These are phyloP conservation scores for Trichoderma oligosporum DNA, from an alignment of 2,329 filamentous ascomycete genomes.

Conservation along the genomic window DNA sequence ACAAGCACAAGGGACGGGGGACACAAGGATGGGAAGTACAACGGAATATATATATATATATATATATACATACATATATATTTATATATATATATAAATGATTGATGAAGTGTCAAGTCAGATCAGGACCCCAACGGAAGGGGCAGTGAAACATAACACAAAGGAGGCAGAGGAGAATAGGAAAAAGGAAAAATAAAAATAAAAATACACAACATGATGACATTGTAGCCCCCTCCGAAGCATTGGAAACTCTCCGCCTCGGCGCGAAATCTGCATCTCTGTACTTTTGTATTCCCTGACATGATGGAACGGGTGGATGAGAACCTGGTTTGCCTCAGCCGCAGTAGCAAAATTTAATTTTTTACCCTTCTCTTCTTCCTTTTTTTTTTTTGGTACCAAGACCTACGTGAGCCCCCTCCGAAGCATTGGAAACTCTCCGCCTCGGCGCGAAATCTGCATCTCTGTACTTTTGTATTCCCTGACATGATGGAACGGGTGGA, in stretches of 20 bases:
- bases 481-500: background rate
- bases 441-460: background rate
- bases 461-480: background rate
- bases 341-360: background rate
- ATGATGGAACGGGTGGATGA: background rate
- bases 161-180: too few relatives aligned
- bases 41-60: too few relatives aligned
- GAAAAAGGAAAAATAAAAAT: background rate
- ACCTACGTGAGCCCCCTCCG: too few relatives aligned
- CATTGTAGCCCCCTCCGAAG: background rate
- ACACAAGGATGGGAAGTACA: constrained; percentile 2
- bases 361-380: too few relatives aligned
- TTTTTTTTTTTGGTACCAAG: too few relatives aligned
- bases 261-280: background rate
- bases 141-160: constrained; percentile 13
- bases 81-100: too few relatives aligned
- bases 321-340: too few relatives aligned
- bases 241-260: background rate
- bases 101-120: constrained; percentile 17
- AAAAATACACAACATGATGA: constrained; percentile 13
- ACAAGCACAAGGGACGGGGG: too few relatives aligned
- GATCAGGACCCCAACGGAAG: background rate
- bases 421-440: background rate
- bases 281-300: background rate
- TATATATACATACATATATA: too few relatives aligned